Conservation (phyloP, 257 asterid species). For the Ehretia macrophylla region DNA sequence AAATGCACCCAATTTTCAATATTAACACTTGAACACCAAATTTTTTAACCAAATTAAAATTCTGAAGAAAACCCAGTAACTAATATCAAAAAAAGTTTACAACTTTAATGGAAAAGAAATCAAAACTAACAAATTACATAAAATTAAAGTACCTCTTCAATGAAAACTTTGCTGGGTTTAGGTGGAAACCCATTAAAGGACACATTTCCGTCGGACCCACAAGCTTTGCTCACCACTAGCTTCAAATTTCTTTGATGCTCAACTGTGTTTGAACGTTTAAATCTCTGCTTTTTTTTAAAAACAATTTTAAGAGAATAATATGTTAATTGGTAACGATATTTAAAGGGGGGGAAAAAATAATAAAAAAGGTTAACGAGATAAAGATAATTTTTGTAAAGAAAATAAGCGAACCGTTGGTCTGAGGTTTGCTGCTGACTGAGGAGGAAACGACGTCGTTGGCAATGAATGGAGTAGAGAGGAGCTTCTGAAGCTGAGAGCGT, state of each 20-base stretch:
- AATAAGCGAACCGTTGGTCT: constrained; percentile 34
- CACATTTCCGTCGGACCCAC: constrained; percentile 46
- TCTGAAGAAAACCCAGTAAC: background rate
- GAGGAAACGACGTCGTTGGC: constrained; percentile 42
- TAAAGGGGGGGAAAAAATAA: too few relatives aligned
- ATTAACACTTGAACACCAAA: too few relatives aligned
- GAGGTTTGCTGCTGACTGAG: constrained; percentile 30
- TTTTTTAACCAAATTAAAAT: too few relatives aligned
- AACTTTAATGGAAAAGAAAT: background rate
- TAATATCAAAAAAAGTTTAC: background rate
- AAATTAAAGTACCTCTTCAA: constrained; percentile 63
- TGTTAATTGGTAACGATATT: too few relatives aligned
- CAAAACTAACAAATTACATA: background rate
- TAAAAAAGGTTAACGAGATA: background rate
- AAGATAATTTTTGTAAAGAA: background rate
- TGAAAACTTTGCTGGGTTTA: constrained; percentile 51
- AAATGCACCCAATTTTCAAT: too few relatives aligned
- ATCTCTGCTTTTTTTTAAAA: constrained; percentile 34
- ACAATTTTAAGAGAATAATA: background rate
- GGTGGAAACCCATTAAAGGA: constrained; percentile 37
- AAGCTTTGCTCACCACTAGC: constrained; percentile 36
- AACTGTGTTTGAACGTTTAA: constrained; percentile 36
- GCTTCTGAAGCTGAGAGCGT: constrained; percentile 55
- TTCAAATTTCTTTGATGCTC: constrained; percentile 25
- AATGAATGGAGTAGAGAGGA: constrained; percentile 41